Base-by-base conservation (phyloP, 2,329 filamentous ascomycete genomes). In the Seiridium unicorne region DNA sequence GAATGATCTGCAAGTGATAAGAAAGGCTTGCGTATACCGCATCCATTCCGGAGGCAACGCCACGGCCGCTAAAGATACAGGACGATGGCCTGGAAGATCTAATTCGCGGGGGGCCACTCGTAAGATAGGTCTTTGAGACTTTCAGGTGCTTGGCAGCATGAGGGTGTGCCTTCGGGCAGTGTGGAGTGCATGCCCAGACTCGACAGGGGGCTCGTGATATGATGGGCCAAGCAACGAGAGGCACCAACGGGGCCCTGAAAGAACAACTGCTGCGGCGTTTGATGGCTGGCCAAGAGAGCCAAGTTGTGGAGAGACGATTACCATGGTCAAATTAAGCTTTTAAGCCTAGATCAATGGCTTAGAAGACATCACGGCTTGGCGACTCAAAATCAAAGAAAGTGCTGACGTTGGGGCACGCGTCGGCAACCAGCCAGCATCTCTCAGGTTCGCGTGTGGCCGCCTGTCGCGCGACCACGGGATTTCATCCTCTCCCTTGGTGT, bases 291-390 rank as follows among this genome's bases (percentile, higher is more conserved):
- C 54, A 46, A 57, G 54, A 47, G 26, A 46, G 54, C 54, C 54
- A 57, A 57, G 54, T 6, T 46, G 40, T 48, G 35, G 44, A 35
- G 32, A 47, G 53, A 38, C 40, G 6, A 35, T 26, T 46, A 34
- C 26, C n/a, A 48, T 31, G 10, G 54, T 57, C 26, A 18, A 48
- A 57, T 26, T 38, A 57, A 57, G 54, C 54, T 57, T 57, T 57
- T 55, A 55, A 55, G 51, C 51, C 44, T 38, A 35, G 51, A 26
- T 55, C 13, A 47, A 10, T 56, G 38, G 38, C 38, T 42, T 26
- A 26, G 18, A 26, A 26, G 18, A 26, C 18, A 26, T 26, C 18
- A 26, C 18, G 18, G 18, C 18, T 26, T 26, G 18, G 18, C 18
- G 18, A 26, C 18, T 26, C 18, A 26, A 2, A 26, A 26, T 26